These are phyloP conservation scores for Gaertneriomyces sp. DNA, from an alignment of 192 early-diverging fungal species.

Conservation along the genomic window DNA sequence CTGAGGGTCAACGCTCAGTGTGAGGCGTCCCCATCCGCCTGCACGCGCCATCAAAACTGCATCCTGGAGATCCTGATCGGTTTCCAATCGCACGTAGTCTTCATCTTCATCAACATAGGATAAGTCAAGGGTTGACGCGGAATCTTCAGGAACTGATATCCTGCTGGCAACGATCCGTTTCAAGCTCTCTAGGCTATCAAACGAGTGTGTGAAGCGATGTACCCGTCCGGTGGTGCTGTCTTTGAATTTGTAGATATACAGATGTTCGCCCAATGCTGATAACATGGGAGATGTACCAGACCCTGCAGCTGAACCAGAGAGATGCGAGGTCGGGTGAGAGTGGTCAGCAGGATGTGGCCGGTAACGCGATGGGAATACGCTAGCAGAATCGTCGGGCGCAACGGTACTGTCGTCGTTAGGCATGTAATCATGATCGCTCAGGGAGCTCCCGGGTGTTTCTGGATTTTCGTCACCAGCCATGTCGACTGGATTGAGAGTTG, in stretches of 20 bases:
- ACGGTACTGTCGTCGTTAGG: conserved; percentile 9
- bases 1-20: conserved; percentile 1
- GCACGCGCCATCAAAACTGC: conserved; percentile 77
- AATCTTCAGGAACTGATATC: not conserved
- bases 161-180: conserved; percentile 2
- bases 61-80: conserved; percentile 75
- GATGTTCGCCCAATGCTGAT: not conserved
- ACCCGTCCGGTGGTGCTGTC: conserved; percentile 28
- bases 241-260: conserved; percentile 39
- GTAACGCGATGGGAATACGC: conserved; percentile 13
- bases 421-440: conserved; percentile 5
- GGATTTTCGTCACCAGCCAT: not conserved
- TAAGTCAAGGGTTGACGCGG: not conserved
- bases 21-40: conserved; percentile 70
- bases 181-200: conserved; percentile 4
- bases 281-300: not conserved
- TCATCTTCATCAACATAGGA: conserved; percentile 88
- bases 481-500: conserved; percentile 14
- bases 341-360: conserved; percentile 1
- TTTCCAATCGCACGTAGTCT: conserved; percentile 76
- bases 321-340: not conserved
- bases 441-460: not conserved
- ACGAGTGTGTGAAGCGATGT: conserved; percentile 36
- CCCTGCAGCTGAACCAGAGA: not conserved
- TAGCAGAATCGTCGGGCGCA: conserved; percentile 26